Percentiles rank a stretch among this genome's conserved stretches.
Evolutionary conservation across 495 filamentous ascomycete genomes (phyloP).

Genomic region (Letharia lupina): DNA sequence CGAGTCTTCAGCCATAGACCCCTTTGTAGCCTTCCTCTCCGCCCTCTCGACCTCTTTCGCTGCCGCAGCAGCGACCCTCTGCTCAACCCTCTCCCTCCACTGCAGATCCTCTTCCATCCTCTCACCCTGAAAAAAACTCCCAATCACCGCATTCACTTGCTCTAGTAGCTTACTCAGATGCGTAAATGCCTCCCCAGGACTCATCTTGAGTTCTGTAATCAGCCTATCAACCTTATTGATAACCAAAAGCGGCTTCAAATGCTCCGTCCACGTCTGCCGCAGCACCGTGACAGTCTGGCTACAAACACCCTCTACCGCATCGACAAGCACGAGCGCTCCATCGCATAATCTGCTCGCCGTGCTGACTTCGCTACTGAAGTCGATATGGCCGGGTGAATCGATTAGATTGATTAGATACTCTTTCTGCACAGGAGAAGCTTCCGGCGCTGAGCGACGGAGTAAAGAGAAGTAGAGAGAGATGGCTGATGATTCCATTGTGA

Average conservation of each 20-base stretch:
- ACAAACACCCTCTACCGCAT: constrained; percentile 96
- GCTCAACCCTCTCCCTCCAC: constrained; percentile 90
- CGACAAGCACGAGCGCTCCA: constrained; percentile 90
- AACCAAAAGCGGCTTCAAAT: constrained; percentile 85
- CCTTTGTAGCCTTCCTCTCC: constrained; percentile 39
- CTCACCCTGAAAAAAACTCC: constrained; percentile 95
- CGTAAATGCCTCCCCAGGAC: constrained; percentile 74
- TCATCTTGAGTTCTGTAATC: constrained; percentile 89
- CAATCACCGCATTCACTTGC: constrained; percentile 94
- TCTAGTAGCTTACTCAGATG: constrained; percentile 87
- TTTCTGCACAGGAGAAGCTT: constrained; percentile 59
- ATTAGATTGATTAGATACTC: constrained; percentile 98
- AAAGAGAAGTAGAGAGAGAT: constrained; percentile 97
- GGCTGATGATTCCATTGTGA: constrained; percentile 98
- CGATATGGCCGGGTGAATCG: constrained; percentile 95
- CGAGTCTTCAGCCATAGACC: constrained; percentile 30
- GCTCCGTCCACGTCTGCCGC: constrained; percentile 91
- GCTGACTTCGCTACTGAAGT: constrained; percentile 97
- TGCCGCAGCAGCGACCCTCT: constrained; percentile 55
- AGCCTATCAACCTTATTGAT: constrained; percentile 98
- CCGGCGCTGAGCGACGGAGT: constrained; percentile 58
- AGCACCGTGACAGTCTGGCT: constrained; percentile 97
- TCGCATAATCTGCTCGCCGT: constrained; percentile 92
- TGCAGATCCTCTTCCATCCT: constrained; percentile 97
- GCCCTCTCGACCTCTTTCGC: constrained; percentile 41